Evolutionary conservation across 306 rosid genomes (phyloP), one percentile per base, ranked within the genome.

Genomic region (Erythrophleum fordii): DNA sequence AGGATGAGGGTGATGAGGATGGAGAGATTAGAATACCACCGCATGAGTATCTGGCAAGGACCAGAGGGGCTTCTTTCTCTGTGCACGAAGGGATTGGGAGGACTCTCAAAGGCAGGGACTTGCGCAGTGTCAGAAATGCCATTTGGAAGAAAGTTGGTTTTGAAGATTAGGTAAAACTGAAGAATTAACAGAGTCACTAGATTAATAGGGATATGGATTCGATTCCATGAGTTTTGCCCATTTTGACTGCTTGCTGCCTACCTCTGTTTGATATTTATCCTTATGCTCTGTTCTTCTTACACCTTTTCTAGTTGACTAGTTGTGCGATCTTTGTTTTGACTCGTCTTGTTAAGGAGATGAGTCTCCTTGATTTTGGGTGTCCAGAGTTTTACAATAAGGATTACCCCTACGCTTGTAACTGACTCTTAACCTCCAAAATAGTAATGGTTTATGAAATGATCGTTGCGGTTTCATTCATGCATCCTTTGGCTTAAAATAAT

Each of bases 71-170:
- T 62, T 93, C 97, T 48, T 80, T 90, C 8, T 93, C 97, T 0
- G 97, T 93, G 18, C 97, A 95, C 42, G 99, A 95, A 88, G 97
- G 99, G n/a, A 75, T 88, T 45, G 99, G 99, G 60, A 86, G 99
- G 83, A 95, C 99, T 52, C 87, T 95, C 60, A 93, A 95, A 80
- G 99, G 99, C 2, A 88, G 97, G 22, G 99, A 95, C 77, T 78
- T 92, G 84, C 81, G 95, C 52, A 82, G 91, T 42, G 93, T 95
- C 26, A 93, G 99, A 34, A 95, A 95, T 83, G 99, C 97, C 8
- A 91, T 95, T 78, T 95, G 95, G 99, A 84, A 95, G 83, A 88
- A 82, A 77, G 91, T 91, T 8, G 97, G 97, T 17, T 95, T 92
- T 71, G 97, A 95, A 76, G 97, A 28, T 60, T 64, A 68, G 44